Percentiles rank a stretch among this genome's conserved stretches.
Conservation (phyloP, 2,329 filamentous ascomycete genomes). For the Periconia sp. region DNA sequence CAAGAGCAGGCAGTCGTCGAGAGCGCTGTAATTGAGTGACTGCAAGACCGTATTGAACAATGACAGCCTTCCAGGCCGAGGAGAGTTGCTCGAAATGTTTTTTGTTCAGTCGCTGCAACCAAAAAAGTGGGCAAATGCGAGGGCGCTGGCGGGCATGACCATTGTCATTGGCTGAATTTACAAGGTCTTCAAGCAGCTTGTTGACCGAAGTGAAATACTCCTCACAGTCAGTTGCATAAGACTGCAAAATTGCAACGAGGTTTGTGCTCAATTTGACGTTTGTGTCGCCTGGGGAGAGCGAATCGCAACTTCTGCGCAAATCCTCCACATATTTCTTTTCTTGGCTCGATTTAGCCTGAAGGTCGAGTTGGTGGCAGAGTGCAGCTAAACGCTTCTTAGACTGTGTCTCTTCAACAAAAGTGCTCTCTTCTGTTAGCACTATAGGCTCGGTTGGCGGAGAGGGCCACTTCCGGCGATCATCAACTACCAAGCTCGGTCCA, state of each 20-base stretch:
- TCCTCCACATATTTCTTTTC: constrained; percentile 23
- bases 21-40: constrained; percentile 35
- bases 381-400: constrained; percentile 9
- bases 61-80: constrained; percentile 19
- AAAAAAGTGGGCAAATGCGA: constrained; percentile 24
- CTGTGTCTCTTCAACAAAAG: neutral
- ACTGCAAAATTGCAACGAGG: constrained; percentile 1
- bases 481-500: neutral
- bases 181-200: constrained; percentile 1
- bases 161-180: constrained; percentile 4
- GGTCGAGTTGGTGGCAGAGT: constrained; percentile 14
- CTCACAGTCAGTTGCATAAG: constrained; percentile 16
- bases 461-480: neutral
- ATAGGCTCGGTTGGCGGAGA: constrained; percentile 4
- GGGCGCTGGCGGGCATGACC: constrained; percentile 13
- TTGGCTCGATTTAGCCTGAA: constrained; percentile 8
- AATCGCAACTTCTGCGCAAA: constrained; percentile 19
- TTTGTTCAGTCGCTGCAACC: constrained; percentile 25
- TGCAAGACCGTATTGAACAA: constrained; percentile 30
- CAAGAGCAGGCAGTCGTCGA: constrained; percentile 19
- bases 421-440: neutral
- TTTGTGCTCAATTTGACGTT: neutral
- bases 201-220: constrained; percentile 10
- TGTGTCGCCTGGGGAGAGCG: constrained; percentile 9
- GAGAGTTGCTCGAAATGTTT: constrained; percentile 18